Percentiles rank a stretch among this genome's conserved stretches.
Evolutionary conservation across 768 basidiomycete genomes (phyloP).

Genomic region (Crepidotus variabilis): DNA sequence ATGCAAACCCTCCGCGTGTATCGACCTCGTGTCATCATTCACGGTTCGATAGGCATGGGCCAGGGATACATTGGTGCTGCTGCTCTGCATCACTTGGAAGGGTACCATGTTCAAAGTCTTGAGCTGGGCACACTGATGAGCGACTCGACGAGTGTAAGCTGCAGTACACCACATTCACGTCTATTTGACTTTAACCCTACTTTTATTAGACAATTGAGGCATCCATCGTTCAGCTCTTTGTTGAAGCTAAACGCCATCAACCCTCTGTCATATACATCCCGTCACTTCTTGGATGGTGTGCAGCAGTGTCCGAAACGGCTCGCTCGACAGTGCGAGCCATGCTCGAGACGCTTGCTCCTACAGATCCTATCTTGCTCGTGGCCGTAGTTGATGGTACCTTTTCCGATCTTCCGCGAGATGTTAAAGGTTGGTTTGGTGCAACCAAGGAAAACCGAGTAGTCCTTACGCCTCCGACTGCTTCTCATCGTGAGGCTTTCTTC

Average conservation of each 20-base stretch:
- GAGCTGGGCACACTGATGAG: conserved; percentile 87
- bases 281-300: conserved; percentile 80
- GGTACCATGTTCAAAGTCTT: conserved; percentile 91
- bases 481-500: conserved; percentile 76
- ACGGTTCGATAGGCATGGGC: conserved; percentile 86
- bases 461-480: conserved; percentile 45
- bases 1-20: conserved; percentile 91
- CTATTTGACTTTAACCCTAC: not conserved
- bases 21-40: conserved; percentile 81
- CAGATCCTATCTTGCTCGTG: conserved; percentile 90
- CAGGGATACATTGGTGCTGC: conserved; percentile 90
- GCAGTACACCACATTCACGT: not conserved
- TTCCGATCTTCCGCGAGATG: conserved; percentile 70
- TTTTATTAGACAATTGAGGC: conserved; percentile 78
- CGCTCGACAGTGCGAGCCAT: conserved; percentile 84
- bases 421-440: conserved; percentile 88
- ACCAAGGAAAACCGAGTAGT: conserved; percentile 71
- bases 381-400: conserved; percentile 83
- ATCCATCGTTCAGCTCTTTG: conserved; percentile 89
- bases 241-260: conserved; percentile 96
- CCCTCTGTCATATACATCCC: conserved; percentile 96
- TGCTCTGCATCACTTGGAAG: conserved; percentile 89
- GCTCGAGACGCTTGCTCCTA: conserved; percentile 87
- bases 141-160: conserved; percentile 82
- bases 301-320: conserved; percentile 79